Evolutionary conservation across 805 yeast species (phyloP), one percentile per base, ranked within the genome.

Genomic region (Helenozyma baotianmanensis): DNA sequence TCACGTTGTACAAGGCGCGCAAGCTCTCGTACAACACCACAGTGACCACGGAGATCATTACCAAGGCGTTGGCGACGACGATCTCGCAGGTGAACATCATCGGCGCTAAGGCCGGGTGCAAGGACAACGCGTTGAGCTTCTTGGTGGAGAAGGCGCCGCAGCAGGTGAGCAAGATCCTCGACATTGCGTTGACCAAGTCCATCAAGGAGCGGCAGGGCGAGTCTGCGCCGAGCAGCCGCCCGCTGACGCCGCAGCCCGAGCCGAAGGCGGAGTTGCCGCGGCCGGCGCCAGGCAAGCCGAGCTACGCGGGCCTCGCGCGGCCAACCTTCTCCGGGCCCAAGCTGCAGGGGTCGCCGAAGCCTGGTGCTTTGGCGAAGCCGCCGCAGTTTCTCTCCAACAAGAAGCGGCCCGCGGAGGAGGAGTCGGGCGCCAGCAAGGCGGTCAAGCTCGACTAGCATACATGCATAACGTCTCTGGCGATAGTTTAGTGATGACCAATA

Each of bases 31-130:
- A 80, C 39, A 86, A 82, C 38, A 84, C 86, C 24, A 88, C 82
- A 16, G 78, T 87, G 6, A 86, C 90, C 31, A 84, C 96, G 0
- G 84, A 79, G 38, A 78, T 88, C 34, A 67, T 89, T 47, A 89
- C 96, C 7, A 88, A 84, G 48, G 96, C 96, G 1, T 68, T 89
- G 45, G 96, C 96, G 3, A 83, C 89, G 66, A 90, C 96, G 0
- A 87, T 89, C 42, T 90, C 94, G 9, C 92, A 84, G 54, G 90
- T 84, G 8, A 82, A 83, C 38, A 89, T 80, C 45, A 89, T 89
- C 6, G 95, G 95, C 0, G 85, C 88, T 48, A 80, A 79, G 47
- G 85, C 82, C 23, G 89, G 92, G 12, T 80, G 84, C 38, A 77
- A 79, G 1, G 85, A 87, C 14, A 82, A 83, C 48, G 89, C 92